Conservation (phyloP, 2,329 filamentous ascomycete species). For the Sporothrix brunneoviolacea region DNA sequence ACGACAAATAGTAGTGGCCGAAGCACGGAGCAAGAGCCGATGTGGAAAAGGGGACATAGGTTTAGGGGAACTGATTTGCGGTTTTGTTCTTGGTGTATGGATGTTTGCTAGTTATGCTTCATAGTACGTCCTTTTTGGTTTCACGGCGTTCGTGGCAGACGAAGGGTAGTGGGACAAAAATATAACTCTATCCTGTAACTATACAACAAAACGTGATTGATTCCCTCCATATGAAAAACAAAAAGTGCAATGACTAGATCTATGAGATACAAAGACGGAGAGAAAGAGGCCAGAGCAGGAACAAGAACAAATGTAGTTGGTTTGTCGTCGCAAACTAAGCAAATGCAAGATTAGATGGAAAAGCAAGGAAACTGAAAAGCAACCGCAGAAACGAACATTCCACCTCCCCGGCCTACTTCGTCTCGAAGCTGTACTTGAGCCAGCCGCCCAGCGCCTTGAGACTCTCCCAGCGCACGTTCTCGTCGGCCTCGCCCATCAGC, state of each 20-base stretch:
- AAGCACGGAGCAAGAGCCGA: no score
- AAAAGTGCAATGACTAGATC: neutral
- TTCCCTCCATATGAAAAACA: conserved; percentile 4
- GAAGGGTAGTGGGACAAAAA: neutral
- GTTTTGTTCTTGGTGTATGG: no score
- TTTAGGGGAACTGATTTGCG: no score
- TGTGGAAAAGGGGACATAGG: no score
- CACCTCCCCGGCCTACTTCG: conserved; percentile 18
- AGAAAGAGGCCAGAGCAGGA: neutral
- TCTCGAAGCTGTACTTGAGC: conserved; percentile 59
- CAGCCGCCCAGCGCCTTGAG: conserved; percentile 68
- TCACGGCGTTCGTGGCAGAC: no score
- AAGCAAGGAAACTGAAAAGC: neutral
- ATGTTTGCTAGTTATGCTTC: no score
- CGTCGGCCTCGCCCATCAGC: conserved; percentile 83
- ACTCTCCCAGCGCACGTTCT: conserved; percentile 88
- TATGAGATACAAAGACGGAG: neutral
- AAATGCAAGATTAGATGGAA: neutral
- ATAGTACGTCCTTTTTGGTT: no score
- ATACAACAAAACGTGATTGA: conserved; percentile 3
- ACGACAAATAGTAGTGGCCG: no score
- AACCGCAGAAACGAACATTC: neutral
- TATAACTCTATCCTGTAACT: neutral
- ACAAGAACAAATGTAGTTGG: neutral
- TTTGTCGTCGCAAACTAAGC: neutral